Evolutionary conservation across 352 stramenopile genomes (phyloP), one percentile per base, ranked within the genome.

Genomic region (Plasmopara halstedii): DNA sequence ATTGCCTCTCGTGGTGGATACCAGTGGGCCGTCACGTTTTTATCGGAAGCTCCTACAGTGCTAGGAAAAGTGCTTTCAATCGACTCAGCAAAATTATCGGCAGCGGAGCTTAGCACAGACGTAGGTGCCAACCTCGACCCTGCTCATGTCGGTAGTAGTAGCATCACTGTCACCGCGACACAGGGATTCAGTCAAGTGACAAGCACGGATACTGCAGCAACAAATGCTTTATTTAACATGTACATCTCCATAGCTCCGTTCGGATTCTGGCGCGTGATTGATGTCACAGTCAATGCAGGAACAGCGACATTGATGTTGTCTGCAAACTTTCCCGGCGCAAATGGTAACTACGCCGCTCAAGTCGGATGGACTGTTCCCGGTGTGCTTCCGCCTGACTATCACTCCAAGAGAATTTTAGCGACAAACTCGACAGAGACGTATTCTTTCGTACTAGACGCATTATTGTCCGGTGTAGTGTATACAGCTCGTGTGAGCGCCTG

Each of bases 401-500:
- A 64, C 49, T 83, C 67, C 8, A 54, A 72, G 14, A 37, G 45
- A 7, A 51, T 71, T 19, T 58, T 42, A 38, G 53, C 36, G 4
- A 46, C 23, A 2, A 49, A 47, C 18, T n/a, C 40, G 3, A 42
- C 27, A 22, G 27, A 49, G 23, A 42, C 53, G 4, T 67, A 60
- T 25, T 43, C 53, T 8, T 33, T 67, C 5, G 45, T 59, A 14
- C n/a, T 67, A 1, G 48, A 53, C 21, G 26, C 53, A 3, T 58
- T 98, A 13, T 55, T 72, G 2, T 68, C 88, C 26, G 93, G 89
- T 0, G 62, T 77, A 10, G 38, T 69, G 5, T 90, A 97, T 44
- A 96, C 84, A 29, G 85, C 85, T 11, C 78, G 89, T 10, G 75
- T 98, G 31, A 94, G 88, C 33, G 86, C 88, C 1, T 85, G 67